These are phyloP conservation scores for Euphrasia arctica DNA, from an alignment of 305 asterid species.

Conservation along the genomic window DNA sequence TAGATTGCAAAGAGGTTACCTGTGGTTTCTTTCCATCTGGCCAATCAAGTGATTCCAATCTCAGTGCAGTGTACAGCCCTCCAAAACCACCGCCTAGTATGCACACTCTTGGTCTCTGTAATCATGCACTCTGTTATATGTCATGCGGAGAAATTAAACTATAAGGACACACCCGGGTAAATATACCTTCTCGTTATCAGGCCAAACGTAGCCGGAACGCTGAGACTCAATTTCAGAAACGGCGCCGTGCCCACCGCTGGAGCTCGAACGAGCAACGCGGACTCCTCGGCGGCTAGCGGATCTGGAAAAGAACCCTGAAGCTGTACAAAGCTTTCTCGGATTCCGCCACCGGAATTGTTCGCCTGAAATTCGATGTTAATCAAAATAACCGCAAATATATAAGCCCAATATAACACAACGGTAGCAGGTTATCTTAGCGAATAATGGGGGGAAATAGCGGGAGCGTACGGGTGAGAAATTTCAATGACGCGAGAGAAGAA, in stretches of 20 bases:
- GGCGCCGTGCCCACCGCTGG: slow-evolving; percentile 34
- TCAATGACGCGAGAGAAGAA: slow-evolving; percentile 29
- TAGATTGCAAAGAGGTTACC: slow-evolving; percentile 36
- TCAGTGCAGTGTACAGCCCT: slow-evolving; percentile 92
- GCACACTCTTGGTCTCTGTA: slow-evolving; percentile 94
- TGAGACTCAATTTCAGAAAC: slow-evolving; percentile 36
- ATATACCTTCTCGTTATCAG: slow-evolving; percentile 41
- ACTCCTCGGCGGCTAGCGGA: slow-evolving; percentile 27
- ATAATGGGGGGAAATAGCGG: background rate
- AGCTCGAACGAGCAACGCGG: slow-evolving; percentile 31
- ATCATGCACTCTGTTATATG: slow-evolving; percentile 24
- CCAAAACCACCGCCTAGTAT: slow-evolving; percentile 98
- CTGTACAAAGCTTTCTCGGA: slow-evolving; percentile 21
- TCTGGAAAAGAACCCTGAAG: slow-evolving; percentile 32
- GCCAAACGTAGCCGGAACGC: slow-evolving; percentile 48
- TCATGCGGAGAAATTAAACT: background rate
- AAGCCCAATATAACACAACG: slow-evolving; percentile 6
- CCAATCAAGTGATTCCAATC: slow-evolving; percentile 95
- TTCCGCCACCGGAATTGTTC: slow-evolving; percentile 24
- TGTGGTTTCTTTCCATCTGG: slow-evolving; percentile 92
- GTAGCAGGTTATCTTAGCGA: background rate
- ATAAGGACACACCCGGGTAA: background rate
- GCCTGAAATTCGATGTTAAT: slow-evolving; percentile 33
- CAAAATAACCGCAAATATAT: background rate
- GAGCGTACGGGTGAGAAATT: slow-evolving; percentile 32